Evolutionary conservation across 306 rosid species (phyloP).

Genomic region (Spatholobus suberectus): DNA sequence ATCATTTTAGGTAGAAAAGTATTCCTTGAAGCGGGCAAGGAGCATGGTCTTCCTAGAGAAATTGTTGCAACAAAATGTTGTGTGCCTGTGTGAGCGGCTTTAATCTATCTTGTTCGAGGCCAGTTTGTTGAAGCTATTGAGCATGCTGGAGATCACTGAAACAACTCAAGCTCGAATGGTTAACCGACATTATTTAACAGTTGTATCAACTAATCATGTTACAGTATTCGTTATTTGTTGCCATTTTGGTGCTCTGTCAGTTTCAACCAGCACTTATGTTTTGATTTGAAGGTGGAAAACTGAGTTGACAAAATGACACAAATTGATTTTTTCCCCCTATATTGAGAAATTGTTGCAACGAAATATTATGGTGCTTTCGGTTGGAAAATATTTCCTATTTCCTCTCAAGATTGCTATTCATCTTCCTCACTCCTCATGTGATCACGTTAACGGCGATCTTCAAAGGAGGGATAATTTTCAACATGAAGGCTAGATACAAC

Average conservation of each 20-base stretch:
- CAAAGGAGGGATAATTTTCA: background rate
- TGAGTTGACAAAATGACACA: background rate
- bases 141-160: background rate
- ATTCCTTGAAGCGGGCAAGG: background rate
- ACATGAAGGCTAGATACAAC: no score
- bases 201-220: background rate
- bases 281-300: background rate
- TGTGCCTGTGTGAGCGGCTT: background rate
- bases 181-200: background rate
- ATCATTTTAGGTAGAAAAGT: background rate
- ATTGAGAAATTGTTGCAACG: constrained; percentile 25
- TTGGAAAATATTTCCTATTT: background rate
- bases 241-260: background rate
- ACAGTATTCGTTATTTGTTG: background rate
- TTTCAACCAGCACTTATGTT: background rate
- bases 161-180: background rate
- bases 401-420: background rate
- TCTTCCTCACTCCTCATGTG: background rate
- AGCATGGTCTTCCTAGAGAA: background rate
- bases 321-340: background rate
- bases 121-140: constrained; percentile 20
- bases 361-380: background rate
- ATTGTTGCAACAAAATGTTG: background rate
- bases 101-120: constrained; percentile 15
- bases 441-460: background rate